Base-by-base conservation (phyloP, 345 rosid genomes). In the Pseudoturritis turrita region DNA sequence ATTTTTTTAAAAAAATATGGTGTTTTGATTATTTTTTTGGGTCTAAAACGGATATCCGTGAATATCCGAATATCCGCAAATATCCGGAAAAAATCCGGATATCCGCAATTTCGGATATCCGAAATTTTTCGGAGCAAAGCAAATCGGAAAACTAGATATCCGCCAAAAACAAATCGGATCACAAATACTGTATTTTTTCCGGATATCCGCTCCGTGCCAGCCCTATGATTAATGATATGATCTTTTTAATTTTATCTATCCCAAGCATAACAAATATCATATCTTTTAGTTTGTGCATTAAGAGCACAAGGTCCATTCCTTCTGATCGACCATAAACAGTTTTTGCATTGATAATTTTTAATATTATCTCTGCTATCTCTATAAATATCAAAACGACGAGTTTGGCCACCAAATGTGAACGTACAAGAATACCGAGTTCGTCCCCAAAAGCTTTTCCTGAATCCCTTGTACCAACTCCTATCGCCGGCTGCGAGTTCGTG, bases 201-300 rank as follows among this genome's bases (percentile, higher is more conserved):
- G n/a, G n/a, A n/a, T n/a, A n/a, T n/a, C n/a, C n/a, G n/a, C n/a
- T n/a, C n/a, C n/a, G n/a, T n/a, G n/a, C n/a, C n/a, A n/a, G n/a
- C n/a, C n/a, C n/a, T n/a, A 28, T 4, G 31, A 28, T 28, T 4
- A 28, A 4, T 28, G 31, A 28, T 28, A 4, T 3, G 46, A n/a
- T 23, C 1, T 13, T 52, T 25, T 13, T 25, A 7, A 6, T n/a
- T 25, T 26, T 50, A 50, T n/a, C 7, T 14, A 40, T 65, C 26
- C 71, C 51, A 66, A 66, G 61, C 0, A 37, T 66, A 52, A 66
- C 71, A 66, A 17, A 39, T 6, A 52, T 66, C 50, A 66, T 3
- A 66, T 23, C 12, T 52, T 15, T 2, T 0, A 0, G 60, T 66
- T 2, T 7, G 26, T 6, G 49, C 14, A 65, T 37, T 15, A 3